Conservation (phyloP, 1,284 basidiomycete species). For the Sporisorium graminicola region DNA sequence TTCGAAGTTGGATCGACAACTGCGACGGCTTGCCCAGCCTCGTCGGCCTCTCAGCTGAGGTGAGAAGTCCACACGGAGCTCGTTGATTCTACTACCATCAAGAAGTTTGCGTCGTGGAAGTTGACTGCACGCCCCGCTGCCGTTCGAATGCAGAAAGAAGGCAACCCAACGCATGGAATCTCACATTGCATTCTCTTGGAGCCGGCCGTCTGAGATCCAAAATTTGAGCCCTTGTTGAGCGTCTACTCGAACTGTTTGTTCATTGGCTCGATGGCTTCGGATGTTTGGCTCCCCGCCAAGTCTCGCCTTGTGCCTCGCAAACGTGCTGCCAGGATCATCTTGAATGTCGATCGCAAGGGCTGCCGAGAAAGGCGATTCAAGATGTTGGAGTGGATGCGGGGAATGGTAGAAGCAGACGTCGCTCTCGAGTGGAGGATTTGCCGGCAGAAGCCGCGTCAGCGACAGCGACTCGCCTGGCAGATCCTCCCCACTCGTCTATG, state of each 20-base stretch:
- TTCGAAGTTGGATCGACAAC: constrained; percentile 4
- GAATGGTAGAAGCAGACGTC: neutral
- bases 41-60: neutral
- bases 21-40: neutral
- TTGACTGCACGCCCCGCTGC: constrained; percentile 6
- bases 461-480: neutral
- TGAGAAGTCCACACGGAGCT: too few species aligned
- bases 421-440: constrained; percentile 6
- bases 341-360: neutral
- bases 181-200: neutral
- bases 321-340: neutral
- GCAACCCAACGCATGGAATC: neutral
- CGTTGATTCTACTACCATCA: too few species aligned
- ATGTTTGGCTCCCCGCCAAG: too few species aligned
- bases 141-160: neutral
- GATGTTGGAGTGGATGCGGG: neutral
- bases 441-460: constrained; percentile 8
- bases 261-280: too few species aligned
- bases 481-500: neutral
- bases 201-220: constrained; percentile 6
- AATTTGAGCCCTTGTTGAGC: neutral
- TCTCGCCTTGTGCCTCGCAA: neutral
- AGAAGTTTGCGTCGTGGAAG: neutral
- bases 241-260: neutral
- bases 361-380: constrained; percentile 2